These are phyloP conservation scores for Pseudogymnoascus sp. DNA, from an alignment of 2,329 filamentous ascomycete species.

Conservation along the genomic window DNA sequence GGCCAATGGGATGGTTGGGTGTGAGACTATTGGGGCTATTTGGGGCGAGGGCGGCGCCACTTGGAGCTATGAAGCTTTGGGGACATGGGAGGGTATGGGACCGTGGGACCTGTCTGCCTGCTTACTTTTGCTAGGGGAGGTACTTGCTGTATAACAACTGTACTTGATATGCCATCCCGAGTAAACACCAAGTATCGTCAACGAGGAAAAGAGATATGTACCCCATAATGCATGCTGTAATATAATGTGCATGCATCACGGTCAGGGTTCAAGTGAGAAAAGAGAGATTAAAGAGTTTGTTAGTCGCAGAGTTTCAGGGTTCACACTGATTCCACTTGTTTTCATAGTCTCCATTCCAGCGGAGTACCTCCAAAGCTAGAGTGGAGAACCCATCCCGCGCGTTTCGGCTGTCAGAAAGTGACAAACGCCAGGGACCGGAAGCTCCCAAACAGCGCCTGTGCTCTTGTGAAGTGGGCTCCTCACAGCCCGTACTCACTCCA, in stretches of 20 bases:
- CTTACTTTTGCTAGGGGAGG: neutral
- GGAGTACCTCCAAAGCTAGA: neutral
- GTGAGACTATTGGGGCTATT: neutral
- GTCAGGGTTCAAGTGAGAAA: neutral
- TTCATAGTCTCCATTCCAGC: neutral
- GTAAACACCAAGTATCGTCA: neutral
- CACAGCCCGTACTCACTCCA: neutral
- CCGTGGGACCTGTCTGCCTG: neutral
- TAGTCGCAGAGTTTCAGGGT: neutral
- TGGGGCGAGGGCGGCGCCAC: neutral
- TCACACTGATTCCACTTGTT: neutral
- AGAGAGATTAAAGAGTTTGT: neutral
- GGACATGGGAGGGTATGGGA: neutral
- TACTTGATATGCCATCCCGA: neutral
- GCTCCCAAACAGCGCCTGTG: neutral
- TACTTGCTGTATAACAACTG: neutral
- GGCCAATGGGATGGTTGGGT: neutral
- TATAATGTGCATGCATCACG: neutral
- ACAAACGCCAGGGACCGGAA: neutral
- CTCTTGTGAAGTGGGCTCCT: neutral
- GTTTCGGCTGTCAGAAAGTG: neutral
- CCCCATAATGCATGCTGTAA: neutral
- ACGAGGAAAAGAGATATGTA: neutral
- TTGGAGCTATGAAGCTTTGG: constrained; percentile 2
- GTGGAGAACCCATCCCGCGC: neutral